Evolutionary conservation across 306 rosid species (phyloP).

Genomic region (Quercus variabilis): DNA sequence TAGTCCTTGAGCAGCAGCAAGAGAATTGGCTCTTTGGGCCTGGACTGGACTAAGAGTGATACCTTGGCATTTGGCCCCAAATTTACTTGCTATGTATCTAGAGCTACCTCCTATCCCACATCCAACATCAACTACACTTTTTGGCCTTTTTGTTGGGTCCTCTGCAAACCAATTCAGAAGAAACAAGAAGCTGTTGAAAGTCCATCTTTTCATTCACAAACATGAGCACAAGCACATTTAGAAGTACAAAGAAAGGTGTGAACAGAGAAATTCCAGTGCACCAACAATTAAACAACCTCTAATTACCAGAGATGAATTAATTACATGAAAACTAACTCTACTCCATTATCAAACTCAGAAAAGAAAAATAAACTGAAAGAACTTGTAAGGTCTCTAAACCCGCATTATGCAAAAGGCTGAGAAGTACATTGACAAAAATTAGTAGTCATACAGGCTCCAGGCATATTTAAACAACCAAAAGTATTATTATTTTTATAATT

Average conservation of each 20-base stretch:
- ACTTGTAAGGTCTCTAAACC: not conserved
- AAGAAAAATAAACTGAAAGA: not conserved
- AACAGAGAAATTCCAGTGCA: not conserved
- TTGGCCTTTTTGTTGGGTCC: constrained; percentile 27
- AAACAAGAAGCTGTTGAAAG: not conserved
- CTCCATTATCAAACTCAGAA: not conserved
- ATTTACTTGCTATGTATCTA: constrained; percentile 63
- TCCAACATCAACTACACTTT: constrained; percentile 75
- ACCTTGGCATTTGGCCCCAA: constrained; percentile 59
- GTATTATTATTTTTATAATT: too few relatives aligned
- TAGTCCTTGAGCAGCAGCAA: constrained; percentile 63
- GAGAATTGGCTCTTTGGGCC: constrained; percentile 78
- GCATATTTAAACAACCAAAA: too few relatives aligned
- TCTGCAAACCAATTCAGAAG: constrained; percentile 5
- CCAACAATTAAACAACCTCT: not conserved
- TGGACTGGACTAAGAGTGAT: constrained; percentile 89
- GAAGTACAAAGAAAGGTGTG: not conserved
- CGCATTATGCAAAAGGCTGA: not conserved
- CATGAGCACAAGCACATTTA: not conserved
- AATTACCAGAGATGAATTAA: not conserved
- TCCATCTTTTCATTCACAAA: not conserved
- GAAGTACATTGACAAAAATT: too few relatives aligned
- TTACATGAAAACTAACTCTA: not conserved
- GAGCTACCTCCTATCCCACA: constrained; percentile 99
- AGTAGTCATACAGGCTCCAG: not conserved